Conservation (phyloP, 2,329 filamentous ascomycete genomes). For the Ophiostoma quercus region DNA sequence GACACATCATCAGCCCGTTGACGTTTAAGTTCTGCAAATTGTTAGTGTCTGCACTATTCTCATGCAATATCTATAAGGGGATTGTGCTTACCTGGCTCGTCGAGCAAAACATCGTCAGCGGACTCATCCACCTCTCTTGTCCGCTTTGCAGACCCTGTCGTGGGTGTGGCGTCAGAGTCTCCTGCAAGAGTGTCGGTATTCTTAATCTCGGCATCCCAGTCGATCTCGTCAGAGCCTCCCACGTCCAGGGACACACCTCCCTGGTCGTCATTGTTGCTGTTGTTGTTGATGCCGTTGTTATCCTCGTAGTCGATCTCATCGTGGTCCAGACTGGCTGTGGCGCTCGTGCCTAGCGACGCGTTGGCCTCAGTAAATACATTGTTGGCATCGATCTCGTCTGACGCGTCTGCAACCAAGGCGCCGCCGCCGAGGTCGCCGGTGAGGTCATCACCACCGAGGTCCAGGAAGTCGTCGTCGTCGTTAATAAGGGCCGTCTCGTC, state of each 20-base stretch:
- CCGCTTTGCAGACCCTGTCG: constrained; percentile 33
- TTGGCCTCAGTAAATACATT: background rate
- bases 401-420: background rate
- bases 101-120: constrained; percentile 20
- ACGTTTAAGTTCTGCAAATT: constrained; percentile 44
- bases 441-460: constrained; percentile 22
- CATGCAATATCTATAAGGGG: background rate
- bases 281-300: background rate
- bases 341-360: constrained; percentile 27
- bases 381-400: background rate
- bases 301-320: constrained; percentile 39
- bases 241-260: background rate
- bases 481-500: constrained; percentile 9
- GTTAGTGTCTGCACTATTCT: background rate
- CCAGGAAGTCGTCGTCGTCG: constrained; percentile 25
- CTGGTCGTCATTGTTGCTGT: background rate
- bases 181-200: constrained; percentile 29
- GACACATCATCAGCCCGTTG: constrained; percentile 38
- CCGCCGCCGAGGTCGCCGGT: constrained; percentile 18
- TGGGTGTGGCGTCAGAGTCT: constrained; percentile 22
- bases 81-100: constrained; percentile 35
- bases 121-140: constrained; percentile 30
- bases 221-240: constrained; percentile 33
- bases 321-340: constrained; percentile 33
- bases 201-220: constrained; percentile 38